These are phyloP conservation scores for Pseudogymnoascus sp. DNA, from an alignment of 2,329 filamentous ascomycete species.

Conservation along the genomic window DNA sequence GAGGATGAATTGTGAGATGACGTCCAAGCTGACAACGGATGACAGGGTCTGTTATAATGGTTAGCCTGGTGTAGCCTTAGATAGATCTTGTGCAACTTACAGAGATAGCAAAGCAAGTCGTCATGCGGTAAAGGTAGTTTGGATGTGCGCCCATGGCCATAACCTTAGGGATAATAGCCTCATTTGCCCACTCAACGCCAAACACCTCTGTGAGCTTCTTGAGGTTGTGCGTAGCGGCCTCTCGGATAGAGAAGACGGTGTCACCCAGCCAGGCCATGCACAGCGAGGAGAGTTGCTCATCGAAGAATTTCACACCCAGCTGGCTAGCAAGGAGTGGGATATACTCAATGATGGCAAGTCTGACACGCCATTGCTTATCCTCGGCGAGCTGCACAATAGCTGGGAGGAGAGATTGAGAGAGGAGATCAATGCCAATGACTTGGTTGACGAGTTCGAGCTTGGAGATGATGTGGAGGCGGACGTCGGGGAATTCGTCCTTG, in stretches of 20 bases:
- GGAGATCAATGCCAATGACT: conserved; percentile 94
- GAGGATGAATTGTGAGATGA: conserved; percentile 86
- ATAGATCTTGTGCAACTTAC: conserved; percentile 48
- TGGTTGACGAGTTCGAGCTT: conserved; percentile 98
- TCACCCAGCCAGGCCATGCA: conserved; percentile 99
- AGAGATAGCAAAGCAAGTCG: conserved; percentile 97
- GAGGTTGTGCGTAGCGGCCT: conserved; percentile 93
- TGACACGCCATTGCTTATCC: conserved; percentile 98
- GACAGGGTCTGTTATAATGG: conserved; percentile 66
- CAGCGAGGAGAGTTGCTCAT: conserved; percentile 88
- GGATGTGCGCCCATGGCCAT: conserved; percentile 97
- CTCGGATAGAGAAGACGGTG: conserved; percentile 96
- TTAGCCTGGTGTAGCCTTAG: conserved; percentile 13
- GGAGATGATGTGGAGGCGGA: conserved; percentile 98
- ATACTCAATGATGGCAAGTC: conserved; percentile 97
- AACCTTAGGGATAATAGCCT: conserved; percentile 96
- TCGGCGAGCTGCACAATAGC: conserved; percentile 96
- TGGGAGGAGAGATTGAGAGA: conserved; percentile 92
- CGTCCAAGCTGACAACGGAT: conserved; percentile 83
- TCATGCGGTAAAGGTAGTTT: conserved; percentile 99
- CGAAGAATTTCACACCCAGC: conserved; percentile 93
- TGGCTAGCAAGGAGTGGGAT: conserved; percentile 93
- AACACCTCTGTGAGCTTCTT: conserved; percentile 99
- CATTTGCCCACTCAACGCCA: conserved; percentile 93
- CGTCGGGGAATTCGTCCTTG: conserved; percentile 98